Conservation (phyloP, 495 filamentous ascomycete species). For the Hypoxylon rickii region DNA sequence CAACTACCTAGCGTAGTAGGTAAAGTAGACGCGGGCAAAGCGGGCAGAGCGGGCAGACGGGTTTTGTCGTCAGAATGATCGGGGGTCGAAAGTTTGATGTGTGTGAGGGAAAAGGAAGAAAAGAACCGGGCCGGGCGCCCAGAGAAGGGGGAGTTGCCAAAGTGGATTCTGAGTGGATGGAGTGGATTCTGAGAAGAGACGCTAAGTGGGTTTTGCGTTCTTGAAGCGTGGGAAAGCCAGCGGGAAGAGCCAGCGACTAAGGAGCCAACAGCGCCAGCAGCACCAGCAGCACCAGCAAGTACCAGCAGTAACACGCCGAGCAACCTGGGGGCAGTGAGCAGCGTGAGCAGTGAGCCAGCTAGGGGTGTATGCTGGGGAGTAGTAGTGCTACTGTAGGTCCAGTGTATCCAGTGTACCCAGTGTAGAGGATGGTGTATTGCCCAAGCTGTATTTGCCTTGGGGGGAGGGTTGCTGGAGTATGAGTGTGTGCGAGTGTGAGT, state of each 20-base stretch:
- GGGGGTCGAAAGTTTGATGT: slow-evolving; percentile 31
- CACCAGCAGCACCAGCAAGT: slow-evolving; percentile 1
- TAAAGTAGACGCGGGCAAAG: too few relatives aligned
- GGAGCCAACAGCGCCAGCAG: neutral
- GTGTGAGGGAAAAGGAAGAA: slow-evolving; percentile 24
- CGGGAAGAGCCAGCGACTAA: neutral
- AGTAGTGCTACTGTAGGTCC: too few relatives aligned
- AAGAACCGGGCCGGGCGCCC: slow-evolving; percentile 26
- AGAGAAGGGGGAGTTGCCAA: slow-evolving; percentile 24
- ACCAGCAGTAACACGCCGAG: neutral
- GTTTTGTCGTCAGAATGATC: slow-evolving; percentile 32
- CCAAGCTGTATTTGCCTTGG: too few relatives aligned
- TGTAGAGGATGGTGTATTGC: too few relatives aligned
- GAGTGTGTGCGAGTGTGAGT: too few relatives aligned
- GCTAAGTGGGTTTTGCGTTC: slow-evolving; percentile 5
- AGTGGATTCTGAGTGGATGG: slow-evolving; percentile 8
- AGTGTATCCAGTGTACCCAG: too few relatives aligned
- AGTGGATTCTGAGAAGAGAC: neutral
- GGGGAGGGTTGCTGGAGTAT: too few relatives aligned
- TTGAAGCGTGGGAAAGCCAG: slow-evolving; percentile 20
- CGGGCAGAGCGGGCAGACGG: slow-evolving; percentile 11
- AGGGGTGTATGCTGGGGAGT: neutral
- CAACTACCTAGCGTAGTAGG: too few relatives aligned
- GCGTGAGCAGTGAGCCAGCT: too few relatives aligned
- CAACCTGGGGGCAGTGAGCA: too few relatives aligned